These are phyloP conservation scores for Auricularia cornea DNA, from an alignment of 768 basidiomycete genomes.

Conservation along the genomic window DNA sequence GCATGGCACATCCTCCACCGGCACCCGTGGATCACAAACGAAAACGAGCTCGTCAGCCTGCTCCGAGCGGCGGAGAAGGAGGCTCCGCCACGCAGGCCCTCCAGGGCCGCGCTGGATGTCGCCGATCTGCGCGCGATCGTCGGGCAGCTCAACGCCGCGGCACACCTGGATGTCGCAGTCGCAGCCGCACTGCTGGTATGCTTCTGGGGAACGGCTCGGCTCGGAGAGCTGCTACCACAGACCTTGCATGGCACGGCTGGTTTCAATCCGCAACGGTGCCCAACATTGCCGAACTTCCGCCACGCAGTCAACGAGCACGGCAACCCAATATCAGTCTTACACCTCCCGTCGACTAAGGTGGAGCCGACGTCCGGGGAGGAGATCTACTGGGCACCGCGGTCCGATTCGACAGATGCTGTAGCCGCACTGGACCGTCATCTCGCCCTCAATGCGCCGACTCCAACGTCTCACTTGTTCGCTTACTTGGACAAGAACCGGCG, in stretches of 20 bases:
- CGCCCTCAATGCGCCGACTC: constrained; percentile 21
- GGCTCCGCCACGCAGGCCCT: constrained; percentile 22
- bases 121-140: constrained; percentile 14
- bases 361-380: constrained; percentile 20
- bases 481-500: constrained; percentile 13
- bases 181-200: constrained; percentile 31
- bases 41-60: constrained; percentile 17
- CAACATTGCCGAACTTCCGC: too few species aligned
- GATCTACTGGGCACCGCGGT: constrained; percentile 24
- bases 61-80: constrained; percentile 23
- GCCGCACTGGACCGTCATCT: constrained; percentile 20
- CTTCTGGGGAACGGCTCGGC: constrained; percentile 28
- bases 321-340: constrained; percentile 16
- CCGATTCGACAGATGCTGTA: constrained; percentile 17
- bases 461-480: constrained; percentile 22
- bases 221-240: constrained; percentile 27
- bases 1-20: constrained; percentile 43
- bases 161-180: constrained; percentile 27
- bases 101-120: constrained; percentile 23
- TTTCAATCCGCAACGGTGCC: too few species aligned
- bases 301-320: too few species aligned
- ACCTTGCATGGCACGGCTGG: too few species aligned
- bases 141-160: constrained; percentile 18
- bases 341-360: constrained; percentile 22
- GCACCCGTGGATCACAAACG: constrained; percentile 21